phyloP scores from a whole-genome alignment of 176 grass and related monocot genomes.

The Zoysia japonica region DNA sequence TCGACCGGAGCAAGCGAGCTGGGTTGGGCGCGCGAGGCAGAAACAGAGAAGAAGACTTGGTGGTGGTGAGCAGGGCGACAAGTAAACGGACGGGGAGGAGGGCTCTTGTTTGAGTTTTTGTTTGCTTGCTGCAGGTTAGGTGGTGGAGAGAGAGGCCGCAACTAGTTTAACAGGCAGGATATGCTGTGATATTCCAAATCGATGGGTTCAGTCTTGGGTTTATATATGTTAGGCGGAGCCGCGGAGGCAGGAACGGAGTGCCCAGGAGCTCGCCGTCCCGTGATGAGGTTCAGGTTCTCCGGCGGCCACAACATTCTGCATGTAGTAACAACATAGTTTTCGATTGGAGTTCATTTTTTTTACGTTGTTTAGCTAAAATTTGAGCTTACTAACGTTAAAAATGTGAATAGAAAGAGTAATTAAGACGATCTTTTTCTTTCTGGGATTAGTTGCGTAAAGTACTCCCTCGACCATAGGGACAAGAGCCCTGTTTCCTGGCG shows the following conservation, averaged over 20 bases:
- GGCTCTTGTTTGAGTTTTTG: neutral
- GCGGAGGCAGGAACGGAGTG: neutral
- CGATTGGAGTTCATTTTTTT: too few species aligned
- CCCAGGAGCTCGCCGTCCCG: neutral
- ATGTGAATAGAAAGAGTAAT: too few species aligned
- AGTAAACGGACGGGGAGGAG: neutral
- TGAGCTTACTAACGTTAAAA: too few species aligned
- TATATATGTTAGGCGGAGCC: conserved; percentile 13
- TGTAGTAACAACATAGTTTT: neutral
- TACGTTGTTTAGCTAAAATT: too few species aligned
- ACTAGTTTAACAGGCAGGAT: neutral
- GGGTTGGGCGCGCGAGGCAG: too few species aligned
- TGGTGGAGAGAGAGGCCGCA: neutral
- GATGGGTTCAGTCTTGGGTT: neutral
- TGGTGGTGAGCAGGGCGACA: conserved; percentile 7
- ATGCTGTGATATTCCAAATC: conserved; percentile 15
- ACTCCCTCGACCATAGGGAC: neutral
- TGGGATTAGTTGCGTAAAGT: too few species aligned
- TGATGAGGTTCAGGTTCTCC: neutral
- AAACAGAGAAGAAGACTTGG: conserved; percentile 9
- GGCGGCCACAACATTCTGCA: neutral
- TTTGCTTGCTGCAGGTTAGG: conserved; percentile 25
- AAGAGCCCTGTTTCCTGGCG: neutral
- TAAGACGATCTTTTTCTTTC: too few species aligned
- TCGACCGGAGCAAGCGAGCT: neutral